Conservation (phyloP, 345 rosid genomes). For the Boechera divaricarpa region DNA sequence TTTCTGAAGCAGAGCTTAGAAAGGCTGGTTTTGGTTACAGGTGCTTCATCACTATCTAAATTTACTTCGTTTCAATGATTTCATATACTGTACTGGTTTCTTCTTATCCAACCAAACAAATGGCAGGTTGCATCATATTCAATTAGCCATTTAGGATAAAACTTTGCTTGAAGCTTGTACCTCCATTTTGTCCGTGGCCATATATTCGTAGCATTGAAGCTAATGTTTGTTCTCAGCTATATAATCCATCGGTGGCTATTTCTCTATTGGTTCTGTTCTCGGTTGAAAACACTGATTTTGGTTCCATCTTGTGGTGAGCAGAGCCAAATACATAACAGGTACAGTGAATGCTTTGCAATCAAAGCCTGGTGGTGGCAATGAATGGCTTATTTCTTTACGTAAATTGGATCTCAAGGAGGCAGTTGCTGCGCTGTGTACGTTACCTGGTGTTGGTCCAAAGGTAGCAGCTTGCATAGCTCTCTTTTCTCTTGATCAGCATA, state of each 20-base stretch:
- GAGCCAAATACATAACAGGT: slow-evolving; percentile 87
- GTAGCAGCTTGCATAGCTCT: slow-evolving; percentile 95
- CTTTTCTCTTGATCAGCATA: slow-evolving; percentile 92
- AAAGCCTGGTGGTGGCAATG: slow-evolving; percentile 75
- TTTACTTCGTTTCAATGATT: neutral
- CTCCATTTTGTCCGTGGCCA: neutral
- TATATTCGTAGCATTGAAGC: too few species aligned
- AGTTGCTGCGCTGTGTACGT: slow-evolving; percentile 72
- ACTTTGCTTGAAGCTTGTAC: slow-evolving; percentile 10
- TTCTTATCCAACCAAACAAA: neutral
- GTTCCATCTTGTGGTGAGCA: slow-evolving; percentile 45
- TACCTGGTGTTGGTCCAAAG: slow-evolving; percentile 95
- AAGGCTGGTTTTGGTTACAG: slow-evolving; percentile 93
- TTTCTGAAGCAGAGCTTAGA: slow-evolving; percentile 74
- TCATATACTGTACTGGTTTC: neutral
- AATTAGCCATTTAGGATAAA: neutral
- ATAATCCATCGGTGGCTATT: neutral
- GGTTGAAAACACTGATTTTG: slow-evolving; percentile 1
- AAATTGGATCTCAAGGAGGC: slow-evolving; percentile 65
- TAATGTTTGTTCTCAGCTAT: slow-evolving; percentile 4
- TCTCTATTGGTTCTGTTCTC: neutral
- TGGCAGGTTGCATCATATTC: neutral
- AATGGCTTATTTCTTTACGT: slow-evolving; percentile 86
- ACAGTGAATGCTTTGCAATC: slow-evolving; percentile 67
- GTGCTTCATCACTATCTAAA: slow-evolving; percentile 46